Evolutionary conservation across 1,139 yeast genomes (phyloP).

Genomic region (Yamadazyma songkhlaensis): DNA sequence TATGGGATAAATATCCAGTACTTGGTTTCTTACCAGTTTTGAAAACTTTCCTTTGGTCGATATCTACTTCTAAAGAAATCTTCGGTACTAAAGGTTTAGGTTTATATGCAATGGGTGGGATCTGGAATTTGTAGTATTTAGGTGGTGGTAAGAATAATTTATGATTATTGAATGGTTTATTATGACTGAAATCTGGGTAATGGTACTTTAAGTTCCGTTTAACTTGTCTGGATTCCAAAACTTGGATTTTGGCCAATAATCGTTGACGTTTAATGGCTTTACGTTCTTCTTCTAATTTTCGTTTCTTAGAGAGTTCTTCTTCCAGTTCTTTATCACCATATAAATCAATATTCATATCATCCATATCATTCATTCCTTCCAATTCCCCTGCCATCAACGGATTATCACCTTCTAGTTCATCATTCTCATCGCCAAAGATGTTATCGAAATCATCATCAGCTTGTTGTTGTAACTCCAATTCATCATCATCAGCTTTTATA

Average conservation of each 20-base stretch:
- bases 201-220: constrained; percentile 42
- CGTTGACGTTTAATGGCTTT: constrained; percentile 22
- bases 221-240: constrained; percentile 31
- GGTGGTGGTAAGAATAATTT: constrained; percentile 66
- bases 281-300: constrained; percentile 13
- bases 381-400: constrained; percentile 36
- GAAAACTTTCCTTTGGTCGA: constrained; percentile 46
- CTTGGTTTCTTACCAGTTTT: constrained; percentile 22
- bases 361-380: constrained; percentile 42
- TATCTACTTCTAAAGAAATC: constrained; percentile 44
- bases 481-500: constrained; percentile 19
- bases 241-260: constrained; percentile 27
- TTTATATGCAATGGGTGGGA: constrained; percentile 46
- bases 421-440: constrained; percentile 41
- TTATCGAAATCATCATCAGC: constrained; percentile 50
- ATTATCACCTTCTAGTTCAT: constrained; percentile 12
- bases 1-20: not conserved
- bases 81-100: constrained; percentile 65
- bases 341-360: constrained; percentile 36
- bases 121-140: constrained; percentile 47
- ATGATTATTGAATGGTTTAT: constrained; percentile 63
- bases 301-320: constrained; percentile 2
- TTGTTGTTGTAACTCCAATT: constrained; percentile 27
- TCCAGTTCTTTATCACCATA: constrained; percentile 21
- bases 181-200: constrained; percentile 62